phyloP scores from a whole-genome alignment of 768 basidiomycete genomes.

The Suillus alpinus region DNA sequence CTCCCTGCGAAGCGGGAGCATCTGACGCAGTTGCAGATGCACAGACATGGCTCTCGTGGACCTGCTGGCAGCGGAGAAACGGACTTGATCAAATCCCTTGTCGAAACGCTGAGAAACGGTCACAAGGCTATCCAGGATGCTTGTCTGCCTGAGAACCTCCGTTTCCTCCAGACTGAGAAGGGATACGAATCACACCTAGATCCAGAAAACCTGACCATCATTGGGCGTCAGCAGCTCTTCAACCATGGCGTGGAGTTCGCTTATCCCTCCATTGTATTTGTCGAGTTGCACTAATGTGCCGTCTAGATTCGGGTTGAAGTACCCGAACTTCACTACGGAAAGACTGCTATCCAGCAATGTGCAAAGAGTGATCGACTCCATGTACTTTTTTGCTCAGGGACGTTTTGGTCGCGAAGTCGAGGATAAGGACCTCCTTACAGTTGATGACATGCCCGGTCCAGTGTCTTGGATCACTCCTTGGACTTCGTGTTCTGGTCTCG shows the following conservation, averaged over 20 bases:
- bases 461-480: conserved; percentile 42
- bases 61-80: conserved; percentile 28
- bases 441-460: conserved; percentile 33
- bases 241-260: conserved; percentile 37
- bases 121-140: conserved; percentile 23
- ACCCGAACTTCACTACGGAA: conserved; percentile 20
- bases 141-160: conserved; percentile 30
- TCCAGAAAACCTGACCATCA: conserved; percentile 34
- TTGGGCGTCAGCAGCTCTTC: conserved; percentile 39
- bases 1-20: too few relatives aligned
- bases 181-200: conserved; percentile 34
- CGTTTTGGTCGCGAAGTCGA: conserved; percentile 34
- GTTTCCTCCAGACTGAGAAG: conserved; percentile 32
- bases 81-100: conserved; percentile 30
- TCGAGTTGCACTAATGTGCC: not conserved
- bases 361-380: conserved; percentile 35
- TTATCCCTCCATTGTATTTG: not conserved
- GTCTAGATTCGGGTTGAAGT: conserved; percentile 20
- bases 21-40: conserved; percentile 28
- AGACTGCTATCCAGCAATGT: conserved; percentile 13
- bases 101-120: conserved; percentile 26
- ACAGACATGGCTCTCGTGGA: conserved; percentile 40
- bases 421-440: conserved; percentile 26
- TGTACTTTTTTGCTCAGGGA: conserved; percentile 39
- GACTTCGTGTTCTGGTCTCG: conserved; percentile 31